These are phyloP conservation scores for Fusarium pilosicola DNA, from an alignment of 2,329 filamentous ascomycete genomes.

Conservation along the genomic window DNA sequence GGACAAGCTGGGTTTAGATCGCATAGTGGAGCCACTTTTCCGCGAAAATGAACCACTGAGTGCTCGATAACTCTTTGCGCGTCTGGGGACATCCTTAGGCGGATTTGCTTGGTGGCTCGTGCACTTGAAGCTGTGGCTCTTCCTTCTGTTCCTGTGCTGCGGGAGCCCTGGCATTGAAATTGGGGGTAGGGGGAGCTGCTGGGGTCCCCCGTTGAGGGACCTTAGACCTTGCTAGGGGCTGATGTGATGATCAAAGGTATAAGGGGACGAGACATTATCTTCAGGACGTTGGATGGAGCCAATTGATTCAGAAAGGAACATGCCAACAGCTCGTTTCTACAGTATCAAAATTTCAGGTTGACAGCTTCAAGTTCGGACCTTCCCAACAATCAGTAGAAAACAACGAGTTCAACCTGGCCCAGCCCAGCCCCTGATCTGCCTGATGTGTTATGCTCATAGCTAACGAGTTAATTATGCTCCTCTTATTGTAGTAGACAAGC, in stretches of 20 bases:
- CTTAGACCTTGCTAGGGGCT: conserved; percentile 37
- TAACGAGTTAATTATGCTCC: conserved; percentile 17
- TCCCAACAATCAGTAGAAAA: neutral
- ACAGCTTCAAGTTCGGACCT: neutral
- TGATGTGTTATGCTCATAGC: conserved; percentile 8
- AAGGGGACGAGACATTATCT: conserved; percentile 13
- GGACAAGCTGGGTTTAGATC: conserved; percentile 23
- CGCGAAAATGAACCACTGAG: conserved; percentile 14
- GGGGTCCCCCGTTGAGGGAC: conserved; percentile 26
- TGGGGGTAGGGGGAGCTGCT: conserved; percentile 34
- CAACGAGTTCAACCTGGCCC: neutral
- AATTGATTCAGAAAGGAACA: neutral
- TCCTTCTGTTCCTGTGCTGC: conserved; percentile 33
- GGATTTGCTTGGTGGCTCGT: conserved; percentile 36
- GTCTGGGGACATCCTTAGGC: conserved; percentile 11
- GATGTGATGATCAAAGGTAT: conserved; percentile 17
- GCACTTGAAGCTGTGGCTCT: conserved; percentile 31
- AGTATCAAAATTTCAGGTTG: neutral
- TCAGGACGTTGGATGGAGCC: neutral
- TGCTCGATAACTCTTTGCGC: neutral
- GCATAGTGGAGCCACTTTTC: conserved; percentile 14
- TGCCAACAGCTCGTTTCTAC: neutral
- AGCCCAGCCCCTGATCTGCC: conserved; percentile 7
- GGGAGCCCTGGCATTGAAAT: conserved; percentile 45
- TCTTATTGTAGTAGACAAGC: conserved; percentile 12